These are phyloP conservation scores for Tulasnella sp. DNA, from an alignment of 768 basidiomycete genomes.

Conservation along the genomic window DNA sequence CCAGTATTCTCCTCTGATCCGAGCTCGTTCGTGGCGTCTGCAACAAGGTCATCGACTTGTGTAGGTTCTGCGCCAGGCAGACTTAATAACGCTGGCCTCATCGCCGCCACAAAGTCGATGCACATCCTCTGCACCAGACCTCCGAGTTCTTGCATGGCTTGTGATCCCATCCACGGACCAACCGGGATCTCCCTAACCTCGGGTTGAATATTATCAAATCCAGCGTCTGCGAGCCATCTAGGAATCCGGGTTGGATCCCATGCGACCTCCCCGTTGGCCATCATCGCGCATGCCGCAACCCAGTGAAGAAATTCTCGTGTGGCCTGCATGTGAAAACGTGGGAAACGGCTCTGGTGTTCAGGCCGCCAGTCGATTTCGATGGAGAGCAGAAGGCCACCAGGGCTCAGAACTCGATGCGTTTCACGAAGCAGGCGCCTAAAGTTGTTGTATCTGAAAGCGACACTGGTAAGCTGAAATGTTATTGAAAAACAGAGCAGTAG, in stretches of 20 bases:
- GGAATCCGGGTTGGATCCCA: background rate
- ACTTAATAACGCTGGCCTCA: background rate
- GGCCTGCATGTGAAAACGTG: background rate
- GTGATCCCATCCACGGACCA: background rate
- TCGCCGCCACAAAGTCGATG: background rate
- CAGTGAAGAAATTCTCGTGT: background rate
- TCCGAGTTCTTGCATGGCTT: background rate
- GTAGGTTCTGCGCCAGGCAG: background rate
- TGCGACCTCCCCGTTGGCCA: background rate
- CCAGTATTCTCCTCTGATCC: background rate
- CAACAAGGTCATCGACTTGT: background rate
- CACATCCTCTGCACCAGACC: background rate
- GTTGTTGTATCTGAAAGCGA: background rate
- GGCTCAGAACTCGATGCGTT: background rate
- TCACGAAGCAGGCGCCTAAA: background rate
- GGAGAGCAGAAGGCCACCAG: background rate
- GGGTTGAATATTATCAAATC: background rate
- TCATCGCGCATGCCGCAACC: background rate
- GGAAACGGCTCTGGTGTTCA: background rate
- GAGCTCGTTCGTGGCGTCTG: background rate
- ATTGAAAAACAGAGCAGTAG: background rate
- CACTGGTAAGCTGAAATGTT: background rate
- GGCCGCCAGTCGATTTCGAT: conserved; percentile 19
- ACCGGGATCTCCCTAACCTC: background rate
- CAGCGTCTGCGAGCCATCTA: background rate